A percentile compares a stretch with the other conserved stretches of the same genome.
Conservation (phyloP, 1,284 basidiomycete genomes). For the Rhodotorula sp. region DNA sequence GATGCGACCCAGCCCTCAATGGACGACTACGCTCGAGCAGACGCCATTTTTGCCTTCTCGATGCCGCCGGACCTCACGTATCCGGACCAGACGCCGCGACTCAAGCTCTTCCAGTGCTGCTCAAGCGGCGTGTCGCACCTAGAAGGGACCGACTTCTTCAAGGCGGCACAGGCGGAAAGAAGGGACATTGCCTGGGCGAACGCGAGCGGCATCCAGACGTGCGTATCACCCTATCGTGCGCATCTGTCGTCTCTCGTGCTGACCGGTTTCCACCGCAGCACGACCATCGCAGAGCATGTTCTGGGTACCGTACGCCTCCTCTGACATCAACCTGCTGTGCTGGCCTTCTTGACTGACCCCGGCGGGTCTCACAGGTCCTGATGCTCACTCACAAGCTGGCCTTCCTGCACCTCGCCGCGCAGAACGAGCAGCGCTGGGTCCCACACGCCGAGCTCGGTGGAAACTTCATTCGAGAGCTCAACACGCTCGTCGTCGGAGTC, state of each 20-base stretch:
- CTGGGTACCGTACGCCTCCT: constrained; percentile 9
- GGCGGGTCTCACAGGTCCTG: not conserved
- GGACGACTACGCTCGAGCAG: not conserved
- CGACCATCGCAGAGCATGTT: constrained; percentile 34
- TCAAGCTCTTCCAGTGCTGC: constrained; percentile 22
- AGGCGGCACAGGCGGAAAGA: not conserved
- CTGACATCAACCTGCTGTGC: not conserved
- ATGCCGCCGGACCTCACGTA: constrained; percentile 7
- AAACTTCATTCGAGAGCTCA: constrained; percentile 26
- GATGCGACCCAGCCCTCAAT: not conserved
- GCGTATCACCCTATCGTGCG: not conserved
- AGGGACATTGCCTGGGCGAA: constrained; percentile 13
- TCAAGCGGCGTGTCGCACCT: constrained; percentile 23
- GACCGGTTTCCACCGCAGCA: not conserved
- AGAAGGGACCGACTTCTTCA: constrained; percentile 15
- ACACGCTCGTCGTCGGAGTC: constrained; percentile 25
- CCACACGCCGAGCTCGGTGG: constrained; percentile 19
- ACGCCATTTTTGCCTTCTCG: constrained; percentile 17
- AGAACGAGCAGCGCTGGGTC: constrained; percentile 24
- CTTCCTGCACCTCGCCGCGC: not conserved
- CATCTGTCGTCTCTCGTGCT: not conserved
- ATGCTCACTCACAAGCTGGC: constrained; percentile 28
- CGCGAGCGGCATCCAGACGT: constrained; percentile 32
- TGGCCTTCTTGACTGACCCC: no score
- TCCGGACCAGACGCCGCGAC: constrained; percentile 7